Evolutionary conservation across 2,329 filamentous ascomycete species (phyloP), one percentile per base, ranked within the genome.

Genomic region (Neoarthrinium moseri): DNA sequence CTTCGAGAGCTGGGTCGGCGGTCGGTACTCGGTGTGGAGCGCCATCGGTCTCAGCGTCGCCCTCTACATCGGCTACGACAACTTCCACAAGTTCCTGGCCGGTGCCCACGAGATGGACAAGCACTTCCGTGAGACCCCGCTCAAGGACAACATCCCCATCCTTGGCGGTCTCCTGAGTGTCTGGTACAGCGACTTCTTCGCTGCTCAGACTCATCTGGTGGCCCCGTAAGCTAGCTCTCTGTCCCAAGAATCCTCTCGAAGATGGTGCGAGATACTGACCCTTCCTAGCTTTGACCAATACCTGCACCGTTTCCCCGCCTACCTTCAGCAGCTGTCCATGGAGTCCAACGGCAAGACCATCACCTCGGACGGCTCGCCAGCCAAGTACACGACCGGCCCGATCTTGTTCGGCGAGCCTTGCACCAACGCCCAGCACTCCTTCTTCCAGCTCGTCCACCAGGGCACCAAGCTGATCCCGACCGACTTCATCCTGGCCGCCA

Each of bases 381-480:
- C 95, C 64, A 96, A 96, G 75, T 99, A 99, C 78, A 96, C 91
- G 48, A 99, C 94, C 29, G 92, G 94, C 39, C 83, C 94, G 45
- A 92, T 99, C 65, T 77, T 99, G 53, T 99, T 99, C 66, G 94
- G 94, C 64, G 94, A 99, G 79, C 94, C 94, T 44, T 95, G 91
- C 72, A 99, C 94, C 69, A 99, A 99, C 67, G 94, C 94, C 35
- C 94, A 99, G 77, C 94, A 99, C 82, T 97, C 94, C 51, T 99
- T 99, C 85, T 99, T 95, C 86, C 94, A 99, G 81, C 86, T 99
- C 38, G 84, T 99, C 49, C 94, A 99, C 80, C 94, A 99, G 73
- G 94, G 94, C 62, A 99, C 94, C 60, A 97, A 97, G 83, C 85
- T 99, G 63, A 97, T 99, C 66, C 94, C 94, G 13, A 87, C 92